These are phyloP conservation scores for Sambucus nigra DNA, from an alignment of 129 eudicot species.

Conservation along the genomic window DNA sequence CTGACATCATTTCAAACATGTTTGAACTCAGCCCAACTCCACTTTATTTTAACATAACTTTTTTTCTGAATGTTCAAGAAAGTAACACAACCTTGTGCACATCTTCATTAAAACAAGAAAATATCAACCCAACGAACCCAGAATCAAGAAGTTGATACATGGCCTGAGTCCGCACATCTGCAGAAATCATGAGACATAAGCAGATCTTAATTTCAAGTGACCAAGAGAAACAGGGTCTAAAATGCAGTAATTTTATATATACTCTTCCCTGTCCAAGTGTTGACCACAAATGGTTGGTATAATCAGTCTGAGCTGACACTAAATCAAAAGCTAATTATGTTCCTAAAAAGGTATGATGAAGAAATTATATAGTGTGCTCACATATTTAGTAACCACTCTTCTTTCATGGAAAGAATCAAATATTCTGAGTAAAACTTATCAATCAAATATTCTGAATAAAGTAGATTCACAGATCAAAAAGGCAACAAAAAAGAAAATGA, in stretches of 20 bases:
- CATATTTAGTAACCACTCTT: not conserved
- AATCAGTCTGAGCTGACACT: not conserved
- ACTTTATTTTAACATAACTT: not conserved
- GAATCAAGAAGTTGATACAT: constrained; percentile 99
- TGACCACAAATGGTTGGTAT: not conserved
- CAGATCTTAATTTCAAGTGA: not conserved
- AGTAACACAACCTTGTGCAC: constrained; percentile 56
- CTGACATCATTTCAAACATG: constrained; percentile 27
- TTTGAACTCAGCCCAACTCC: not conserved
- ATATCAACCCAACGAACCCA: constrained; percentile 93
- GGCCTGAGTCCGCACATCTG: constrained; percentile 99
- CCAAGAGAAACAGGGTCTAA: not conserved
- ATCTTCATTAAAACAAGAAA: constrained; percentile 98
- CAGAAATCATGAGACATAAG: constrained; percentile 13
- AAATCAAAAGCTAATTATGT: constrained; percentile 1
- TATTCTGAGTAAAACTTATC: no score
- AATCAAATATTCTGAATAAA: no score
- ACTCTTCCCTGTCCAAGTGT: constrained; percentile 5
- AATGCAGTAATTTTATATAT: not conserved
- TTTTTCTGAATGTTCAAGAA: constrained; percentile 1
- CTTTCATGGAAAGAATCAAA: not conserved
- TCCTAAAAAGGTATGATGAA: constrained; percentile 5
- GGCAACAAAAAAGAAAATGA: no score
- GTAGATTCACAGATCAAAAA: no score
- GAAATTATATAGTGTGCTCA: not conserved